Percentiles rank a stretch among this genome's conserved stretches.
Conservation (phyloP, 192 early-diverging fungal species). For the Geranomyces variabilis region DNA sequence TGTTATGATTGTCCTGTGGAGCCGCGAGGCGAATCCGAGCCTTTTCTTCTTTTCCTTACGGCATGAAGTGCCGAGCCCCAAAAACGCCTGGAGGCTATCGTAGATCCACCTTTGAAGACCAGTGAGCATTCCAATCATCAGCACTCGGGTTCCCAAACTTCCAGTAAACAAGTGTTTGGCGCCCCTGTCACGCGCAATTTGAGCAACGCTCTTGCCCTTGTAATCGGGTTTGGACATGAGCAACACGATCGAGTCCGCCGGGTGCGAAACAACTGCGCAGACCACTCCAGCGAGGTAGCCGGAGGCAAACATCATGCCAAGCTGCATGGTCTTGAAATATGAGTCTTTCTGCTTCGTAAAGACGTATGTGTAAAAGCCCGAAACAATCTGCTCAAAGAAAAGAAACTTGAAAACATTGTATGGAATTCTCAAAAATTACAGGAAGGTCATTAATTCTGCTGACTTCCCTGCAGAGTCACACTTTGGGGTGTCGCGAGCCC, state of each 20-base stretch:
- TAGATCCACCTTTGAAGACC: slow-evolving; percentile 81
- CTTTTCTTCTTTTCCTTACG: too few relatives aligned
- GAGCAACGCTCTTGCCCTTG: slow-evolving; percentile 53
- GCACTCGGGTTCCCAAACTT: slow-evolving; percentile 81
- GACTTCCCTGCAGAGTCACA: too few relatives aligned
- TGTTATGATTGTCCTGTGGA: too few relatives aligned
- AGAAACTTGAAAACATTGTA: slow-evolving; percentile 88
- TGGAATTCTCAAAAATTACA: slow-evolving; percentile 55
- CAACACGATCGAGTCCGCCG: slow-evolving; percentile 75
- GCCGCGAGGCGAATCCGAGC: too few relatives aligned
- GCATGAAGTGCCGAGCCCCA: too few relatives aligned
- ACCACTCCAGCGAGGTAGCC: slow-evolving; percentile 86
- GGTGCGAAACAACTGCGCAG: slow-evolving; percentile 87
- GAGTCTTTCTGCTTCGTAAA: slow-evolving; percentile 62
- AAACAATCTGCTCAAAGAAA: slow-evolving; percentile 67
- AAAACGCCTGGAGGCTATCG: too few relatives aligned
- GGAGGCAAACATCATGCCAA: slow-evolving; percentile 76
- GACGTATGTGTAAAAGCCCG: slow-evolving; percentile 30
- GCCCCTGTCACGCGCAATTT: slow-evolving; percentile 50
- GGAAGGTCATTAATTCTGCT: too few relatives aligned
- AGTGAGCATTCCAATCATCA: slow-evolving; percentile 91
- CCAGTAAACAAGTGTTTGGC: slow-evolving; percentile 57
- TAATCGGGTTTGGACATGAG: slow-evolving; percentile 48
- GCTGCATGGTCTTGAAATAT: slow-evolving; percentile 72
- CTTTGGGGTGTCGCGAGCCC: too few relatives aligned